These are phyloP conservation scores for Fraxinus xanthoxyloides DNA, from an alignment of 305 asterid species.

Conservation along the genomic window DNA sequence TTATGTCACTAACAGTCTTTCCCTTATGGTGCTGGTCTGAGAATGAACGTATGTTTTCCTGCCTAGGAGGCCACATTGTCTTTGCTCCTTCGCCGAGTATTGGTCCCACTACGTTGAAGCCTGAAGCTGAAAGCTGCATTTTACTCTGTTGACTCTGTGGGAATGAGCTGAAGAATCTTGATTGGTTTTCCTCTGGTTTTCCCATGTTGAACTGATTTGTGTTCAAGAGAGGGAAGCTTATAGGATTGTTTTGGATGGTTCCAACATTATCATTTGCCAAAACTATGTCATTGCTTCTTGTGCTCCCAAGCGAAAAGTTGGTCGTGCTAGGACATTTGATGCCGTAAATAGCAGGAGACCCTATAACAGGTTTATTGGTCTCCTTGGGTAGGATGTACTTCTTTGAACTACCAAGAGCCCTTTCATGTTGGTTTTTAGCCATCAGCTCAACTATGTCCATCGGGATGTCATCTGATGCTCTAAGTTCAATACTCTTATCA, in stretches of 20 bases:
- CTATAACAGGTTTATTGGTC: conserved; percentile 16
- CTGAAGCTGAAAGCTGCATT: conserved; percentile 29
- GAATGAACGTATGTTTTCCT: conserved; percentile 18
- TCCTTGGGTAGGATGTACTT: conserved; percentile 16
- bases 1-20: conserved; percentile 44
- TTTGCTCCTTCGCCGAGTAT: conserved; percentile 18
- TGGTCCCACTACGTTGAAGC: conserved; percentile 29
- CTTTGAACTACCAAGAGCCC: conserved; percentile 40
- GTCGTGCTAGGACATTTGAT: conserved; percentile 26
- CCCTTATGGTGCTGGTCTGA: conserved; percentile 42
- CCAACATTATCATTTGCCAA: conserved; percentile 25
- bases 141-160: conserved; percentile 38
- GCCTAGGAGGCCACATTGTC: conserved; percentile 3
- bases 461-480: conserved; percentile 67
- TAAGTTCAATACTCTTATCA: conserved; percentile 26
- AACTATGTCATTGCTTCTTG: conserved; percentile 20
- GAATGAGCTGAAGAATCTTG: conserved; percentile 27
- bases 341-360: conserved; percentile 24
- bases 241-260: conserved; percentile 16
- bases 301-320: conserved; percentile 24
- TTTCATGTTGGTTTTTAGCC: conserved; percentile 65
- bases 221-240: conserved; percentile 25
- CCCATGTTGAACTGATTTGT: conserved; percentile 21
- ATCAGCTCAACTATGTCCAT: conserved; percentile 82
- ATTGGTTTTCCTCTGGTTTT: conserved; percentile 29